A percentile compares a stretch with the other conserved stretches of the same genome.
Conservation (phyloP, 805 yeast genomes). For the Nakazawaea siamensis region DNA sequence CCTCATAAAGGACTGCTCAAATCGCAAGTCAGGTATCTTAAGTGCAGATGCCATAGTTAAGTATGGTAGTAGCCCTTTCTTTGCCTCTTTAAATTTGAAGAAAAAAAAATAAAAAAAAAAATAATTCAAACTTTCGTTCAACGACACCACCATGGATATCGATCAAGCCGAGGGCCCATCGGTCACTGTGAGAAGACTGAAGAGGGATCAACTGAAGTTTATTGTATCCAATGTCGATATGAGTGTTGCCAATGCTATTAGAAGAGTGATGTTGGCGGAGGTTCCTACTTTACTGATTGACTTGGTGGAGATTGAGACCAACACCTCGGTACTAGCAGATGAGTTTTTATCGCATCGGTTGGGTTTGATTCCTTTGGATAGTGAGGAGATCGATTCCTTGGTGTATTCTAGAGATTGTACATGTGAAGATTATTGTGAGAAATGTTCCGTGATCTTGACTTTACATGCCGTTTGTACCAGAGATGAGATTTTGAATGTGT, state of each 20-base stretch:
- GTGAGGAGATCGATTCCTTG: constrained; percentile 75
- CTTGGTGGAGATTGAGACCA: constrained; percentile 85
- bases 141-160: constrained; percentile 7
- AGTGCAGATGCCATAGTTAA: constrained; percentile 17
- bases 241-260: constrained; percentile 83
- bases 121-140: background rate
- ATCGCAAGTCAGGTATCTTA: constrained; percentile 55
- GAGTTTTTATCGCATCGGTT: constrained; percentile 92
- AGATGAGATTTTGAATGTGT: constrained; percentile 83
- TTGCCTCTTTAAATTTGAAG: background rate
- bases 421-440: constrained; percentile 95
- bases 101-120: background rate
- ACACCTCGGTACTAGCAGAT: constrained; percentile 93
- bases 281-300: constrained; percentile 97
- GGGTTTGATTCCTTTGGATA: constrained; percentile 84
- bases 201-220: constrained; percentile 83
- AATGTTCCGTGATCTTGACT: constrained; percentile 84
- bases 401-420: constrained; percentile 93
- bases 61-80: no score
- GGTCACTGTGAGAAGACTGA: constrained; percentile 82
- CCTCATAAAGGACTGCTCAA: constrained; percentile 51
- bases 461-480: constrained; percentile 80
- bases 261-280: constrained; percentile 91
- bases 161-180: constrained; percentile 46
- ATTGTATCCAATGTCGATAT: constrained; percentile 82